These are phyloP conservation scores for Magnusiomyces starmeri DNA, from an alignment of 1,139 yeast species.

Conservation along the genomic window DNA sequence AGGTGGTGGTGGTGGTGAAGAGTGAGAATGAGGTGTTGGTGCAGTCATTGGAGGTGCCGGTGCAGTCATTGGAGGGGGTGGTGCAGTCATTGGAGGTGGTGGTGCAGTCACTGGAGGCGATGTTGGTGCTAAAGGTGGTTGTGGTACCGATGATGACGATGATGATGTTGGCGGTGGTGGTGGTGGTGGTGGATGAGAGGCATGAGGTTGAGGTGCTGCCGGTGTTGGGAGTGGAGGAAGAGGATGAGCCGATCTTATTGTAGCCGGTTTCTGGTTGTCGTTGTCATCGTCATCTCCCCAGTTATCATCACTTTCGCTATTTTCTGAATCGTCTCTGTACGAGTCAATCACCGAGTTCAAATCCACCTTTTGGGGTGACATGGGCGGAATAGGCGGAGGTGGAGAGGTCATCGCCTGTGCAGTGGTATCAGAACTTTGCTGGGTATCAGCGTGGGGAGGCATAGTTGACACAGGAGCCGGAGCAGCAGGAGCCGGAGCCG, in stretches of 20 bases:
- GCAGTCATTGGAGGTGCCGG: slow-evolving; percentile 10
- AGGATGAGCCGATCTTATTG: slow-evolving; percentile 1
- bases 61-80: slow-evolving; percentile 5
- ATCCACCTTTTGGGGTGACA: slow-evolving; percentile 11
- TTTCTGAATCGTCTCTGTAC: slow-evolving; percentile 6
- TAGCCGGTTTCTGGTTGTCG: not conserved
- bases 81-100: slow-evolving; percentile 3
- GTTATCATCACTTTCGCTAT: slow-evolving; percentile 8
- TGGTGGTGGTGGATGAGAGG: too few species aligned
- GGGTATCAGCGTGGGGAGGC: not conserved
- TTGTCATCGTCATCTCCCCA: slow-evolving; percentile 3
- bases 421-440: slow-evolving; percentile 5
- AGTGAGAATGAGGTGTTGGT: slow-evolving; percentile 1
- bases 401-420: slow-evolving; percentile 5
- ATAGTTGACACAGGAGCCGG: slow-evolving; percentile 2
- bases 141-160: slow-evolving; percentile 7
- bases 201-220: too few species aligned
- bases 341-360: slow-evolving; percentile 9
- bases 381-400: slow-evolving; percentile 5
- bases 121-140: slow-evolving; percentile 9
- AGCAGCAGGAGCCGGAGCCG: slow-evolving; percentile 16
- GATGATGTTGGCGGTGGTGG: slow-evolving; percentile 5
- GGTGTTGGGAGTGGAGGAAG: not conserved
- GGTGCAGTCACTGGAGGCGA: slow-evolving; percentile 16
- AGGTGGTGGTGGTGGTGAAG: slow-evolving; percentile 2